Conservation (phyloP, 2,329 filamentous ascomycete genomes). For the Neofusicoccum sp. region DNA sequence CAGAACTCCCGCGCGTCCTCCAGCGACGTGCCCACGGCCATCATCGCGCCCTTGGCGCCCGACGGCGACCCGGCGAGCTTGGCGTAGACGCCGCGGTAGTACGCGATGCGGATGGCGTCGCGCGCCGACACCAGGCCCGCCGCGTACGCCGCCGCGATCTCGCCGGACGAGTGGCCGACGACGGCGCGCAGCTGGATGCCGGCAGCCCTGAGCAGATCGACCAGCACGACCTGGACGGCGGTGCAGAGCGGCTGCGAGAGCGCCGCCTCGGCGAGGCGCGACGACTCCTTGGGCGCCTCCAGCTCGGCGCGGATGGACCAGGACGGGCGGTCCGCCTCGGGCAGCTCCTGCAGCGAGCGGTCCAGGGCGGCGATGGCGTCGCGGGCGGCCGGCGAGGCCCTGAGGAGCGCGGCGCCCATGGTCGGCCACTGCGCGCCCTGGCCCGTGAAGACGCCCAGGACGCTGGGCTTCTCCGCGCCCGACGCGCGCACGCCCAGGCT, state of each 20-base stretch:
- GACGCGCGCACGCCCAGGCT: neutral
- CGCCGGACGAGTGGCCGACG: constrained; percentile 30
- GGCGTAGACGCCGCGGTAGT: constrained; percentile 20
- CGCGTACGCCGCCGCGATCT: constrained; percentile 31
- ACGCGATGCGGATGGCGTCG: constrained; percentile 27
- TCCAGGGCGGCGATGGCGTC: constrained; percentile 27
- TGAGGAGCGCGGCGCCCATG: constrained; percentile 41
- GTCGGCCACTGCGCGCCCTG: constrained; percentile 44
- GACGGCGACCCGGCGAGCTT: constrained; percentile 22
- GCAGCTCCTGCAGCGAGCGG: constrained; percentile 1
- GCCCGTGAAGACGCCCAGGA: constrained; percentile 42
- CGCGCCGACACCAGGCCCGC: constrained; percentile 22
- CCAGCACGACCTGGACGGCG: constrained; percentile 28
- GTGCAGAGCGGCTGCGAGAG: constrained; percentile 28
- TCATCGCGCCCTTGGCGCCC: constrained; percentile 32
- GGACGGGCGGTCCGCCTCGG: constrained; percentile 15
- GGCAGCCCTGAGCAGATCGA: constrained; percentile 28
- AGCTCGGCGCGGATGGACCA: constrained; percentile 24
- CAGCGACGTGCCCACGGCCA: constrained; percentile 24
- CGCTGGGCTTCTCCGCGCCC: neutral
- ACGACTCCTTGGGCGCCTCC: constrained; percentile 23
- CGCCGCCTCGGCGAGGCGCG: constrained; percentile 22
- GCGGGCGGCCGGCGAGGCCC: constrained; percentile 10
- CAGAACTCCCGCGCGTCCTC: neutral
- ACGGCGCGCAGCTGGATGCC: constrained; percentile 26